A percentile compares a stretch with the other conserved stretches of the same genome.
Evolutionary conservation across 148 eudicot genomes (phyloP).

Genomic region (Persicaria tinctoria): DNA sequence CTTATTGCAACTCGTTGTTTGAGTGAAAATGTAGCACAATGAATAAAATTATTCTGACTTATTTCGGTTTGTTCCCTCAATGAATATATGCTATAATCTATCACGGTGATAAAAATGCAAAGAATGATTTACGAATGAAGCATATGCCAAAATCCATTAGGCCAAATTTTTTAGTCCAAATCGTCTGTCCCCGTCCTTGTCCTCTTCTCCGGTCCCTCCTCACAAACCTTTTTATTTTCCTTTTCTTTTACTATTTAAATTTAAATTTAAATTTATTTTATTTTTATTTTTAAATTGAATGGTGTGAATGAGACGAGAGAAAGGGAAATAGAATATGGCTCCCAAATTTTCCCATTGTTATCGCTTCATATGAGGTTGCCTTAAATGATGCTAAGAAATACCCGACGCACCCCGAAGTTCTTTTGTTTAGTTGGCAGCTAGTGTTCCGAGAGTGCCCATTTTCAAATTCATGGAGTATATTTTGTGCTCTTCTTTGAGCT

Average conservation of each 20-base stretch:
- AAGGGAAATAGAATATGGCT: no score
- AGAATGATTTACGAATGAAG: slow-evolving; percentile 53
- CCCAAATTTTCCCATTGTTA: slow-evolving; percentile 38
- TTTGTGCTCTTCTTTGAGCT: no score
- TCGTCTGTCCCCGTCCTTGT: no score
- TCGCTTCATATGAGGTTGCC: slow-evolving; percentile 93
- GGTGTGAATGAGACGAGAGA: no score
- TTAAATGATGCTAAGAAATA: slow-evolving; percentile 50
- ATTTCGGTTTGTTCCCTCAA: slow-evolving; percentile 69
- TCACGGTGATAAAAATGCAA: slow-evolving; percentile 62
- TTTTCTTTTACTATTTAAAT: no score
- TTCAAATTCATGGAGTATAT: no score
- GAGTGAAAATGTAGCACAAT: not conserved
- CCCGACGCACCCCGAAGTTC: slow-evolving; percentile 34
- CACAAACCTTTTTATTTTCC: no score
- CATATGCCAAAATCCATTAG: slow-evolving; percentile 77
- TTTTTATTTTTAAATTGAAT: no score
- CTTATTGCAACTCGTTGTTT: not conserved
- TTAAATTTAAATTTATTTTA: no score
- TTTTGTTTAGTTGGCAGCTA: no score
- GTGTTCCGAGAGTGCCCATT: no score
- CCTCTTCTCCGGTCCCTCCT: no score
- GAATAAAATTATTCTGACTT: not conserved
- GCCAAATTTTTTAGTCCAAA: slow-evolving; percentile 31
- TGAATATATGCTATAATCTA: slow-evolving; percentile 60